Evolutionary conservation across 2,329 filamentous ascomycete genomes (phyloP).

Genomic region (Penicillium frequentans): DNA sequence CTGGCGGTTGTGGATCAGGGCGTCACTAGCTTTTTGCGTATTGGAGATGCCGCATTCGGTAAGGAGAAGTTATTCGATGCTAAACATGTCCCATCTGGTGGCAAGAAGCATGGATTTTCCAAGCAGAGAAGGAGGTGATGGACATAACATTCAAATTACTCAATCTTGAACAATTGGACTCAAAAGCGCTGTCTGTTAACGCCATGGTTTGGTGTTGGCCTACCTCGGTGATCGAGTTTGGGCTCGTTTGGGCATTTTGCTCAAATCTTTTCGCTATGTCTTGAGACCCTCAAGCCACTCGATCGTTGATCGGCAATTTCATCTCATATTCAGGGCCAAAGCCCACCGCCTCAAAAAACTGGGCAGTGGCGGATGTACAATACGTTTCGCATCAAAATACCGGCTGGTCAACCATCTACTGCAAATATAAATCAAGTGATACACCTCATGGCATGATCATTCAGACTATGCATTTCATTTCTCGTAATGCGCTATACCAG

Average conservation of each 20-base stretch:
- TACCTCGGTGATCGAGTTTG: not conserved
- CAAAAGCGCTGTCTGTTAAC: not conserved
- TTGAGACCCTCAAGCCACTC: not conserved
- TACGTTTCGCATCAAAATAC: not conserved
- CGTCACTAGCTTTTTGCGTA: constrained; percentile 80
- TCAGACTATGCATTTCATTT: not conserved
- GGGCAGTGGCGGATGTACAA: not conserved
- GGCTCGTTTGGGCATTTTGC: not conserved
- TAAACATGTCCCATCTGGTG: constrained; percentile 25
- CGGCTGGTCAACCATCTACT: not conserved
- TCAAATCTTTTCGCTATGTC: not conserved
- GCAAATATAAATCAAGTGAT: not conserved
- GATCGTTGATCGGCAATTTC: not conserved
- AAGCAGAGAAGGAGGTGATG: constrained; percentile 34
- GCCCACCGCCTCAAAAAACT: not conserved
- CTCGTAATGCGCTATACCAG: not conserved
- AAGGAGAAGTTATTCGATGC: constrained; percentile 69
- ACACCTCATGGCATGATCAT: not conserved
- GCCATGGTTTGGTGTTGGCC: not conserved
- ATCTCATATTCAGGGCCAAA: not conserved
- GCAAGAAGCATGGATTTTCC: constrained; percentile 30
- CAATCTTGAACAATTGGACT: not conserved
- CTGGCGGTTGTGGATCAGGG: constrained; percentile 88
- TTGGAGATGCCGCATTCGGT: constrained; percentile 78
- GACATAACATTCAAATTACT: too few species aligned